Conservation (phyloP, 805 yeast species). For the Diddensiella caesifluorescens region DNA sequence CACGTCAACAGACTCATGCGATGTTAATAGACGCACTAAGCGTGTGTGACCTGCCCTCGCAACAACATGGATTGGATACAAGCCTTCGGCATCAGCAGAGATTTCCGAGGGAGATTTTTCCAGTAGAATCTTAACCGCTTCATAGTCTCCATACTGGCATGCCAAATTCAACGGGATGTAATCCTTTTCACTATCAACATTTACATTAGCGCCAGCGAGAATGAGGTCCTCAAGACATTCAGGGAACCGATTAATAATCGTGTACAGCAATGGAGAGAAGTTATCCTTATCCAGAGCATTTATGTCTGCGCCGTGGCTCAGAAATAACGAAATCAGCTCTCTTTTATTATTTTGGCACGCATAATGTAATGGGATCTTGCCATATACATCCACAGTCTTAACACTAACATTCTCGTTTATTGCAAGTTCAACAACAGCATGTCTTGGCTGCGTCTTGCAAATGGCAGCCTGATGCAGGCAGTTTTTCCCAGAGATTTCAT, state of each 20-base stretch:
- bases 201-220: constrained; percentile 40
- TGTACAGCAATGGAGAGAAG: constrained; percentile 72
- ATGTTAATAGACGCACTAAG: constrained; percentile 56
- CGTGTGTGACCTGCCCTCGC: constrained; percentile 76
- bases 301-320: constrained; percentile 36
- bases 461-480: constrained; percentile 62
- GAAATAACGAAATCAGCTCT: constrained; percentile 39
- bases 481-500: constrained; percentile 68
- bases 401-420: constrained; percentile 28
- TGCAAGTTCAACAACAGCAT: constrained; percentile 29
- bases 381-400: constrained; percentile 38
- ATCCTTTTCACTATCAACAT: constrained; percentile 36
- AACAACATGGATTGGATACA: constrained; percentile 80
- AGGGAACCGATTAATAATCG: constrained; percentile 65
- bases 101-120: constrained; percentile 36
- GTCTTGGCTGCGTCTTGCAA: constrained; percentile 18
- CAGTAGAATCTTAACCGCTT: constrained; percentile 60
- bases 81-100: constrained; percentile 74
- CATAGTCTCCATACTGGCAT: constrained; percentile 74
- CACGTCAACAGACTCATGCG: constrained; percentile 52
- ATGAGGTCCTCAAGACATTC: constrained; percentile 48
- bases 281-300: constrained; percentile 38
- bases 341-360: constrained; percentile 57
- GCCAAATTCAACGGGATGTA: constrained; percentile 73
- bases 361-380: constrained; percentile 81